Conservation (phyloP, 306 rosid species). For the Malus sylvestris region DNA sequence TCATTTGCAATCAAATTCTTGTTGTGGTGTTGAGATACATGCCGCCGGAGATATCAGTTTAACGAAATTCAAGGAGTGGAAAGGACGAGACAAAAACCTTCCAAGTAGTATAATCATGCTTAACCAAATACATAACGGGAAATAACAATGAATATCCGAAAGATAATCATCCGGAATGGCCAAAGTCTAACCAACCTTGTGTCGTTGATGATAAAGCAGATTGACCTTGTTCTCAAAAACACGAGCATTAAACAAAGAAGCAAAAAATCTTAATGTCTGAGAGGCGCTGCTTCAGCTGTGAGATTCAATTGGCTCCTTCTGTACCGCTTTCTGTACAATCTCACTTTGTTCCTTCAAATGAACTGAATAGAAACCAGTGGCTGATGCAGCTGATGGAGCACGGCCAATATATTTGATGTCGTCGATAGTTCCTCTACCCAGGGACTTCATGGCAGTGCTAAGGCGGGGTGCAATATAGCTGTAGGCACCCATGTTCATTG, state of each 20-base stretch:
- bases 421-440: slow-evolving; percentile 60
- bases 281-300: slow-evolving; percentile 12
- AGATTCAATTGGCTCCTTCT: slow-evolving; percentile 48
- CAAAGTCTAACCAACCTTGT: neutral
- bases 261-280: neutral
- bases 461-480: slow-evolving; percentile 69
- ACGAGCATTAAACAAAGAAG: neutral
- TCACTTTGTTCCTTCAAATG: slow-evolving; percentile 87
- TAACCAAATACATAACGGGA: neutral
- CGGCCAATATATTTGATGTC: slow-evolving; percentile 80
- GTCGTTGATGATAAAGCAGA: neutral
- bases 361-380: slow-evolving; percentile 76
- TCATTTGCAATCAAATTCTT: no score
- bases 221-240: neutral
- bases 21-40: no score
- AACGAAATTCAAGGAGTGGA: no score
- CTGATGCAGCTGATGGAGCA: slow-evolving; percentile 87
- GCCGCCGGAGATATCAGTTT: no score
- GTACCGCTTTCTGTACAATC: slow-evolving; percentile 73
- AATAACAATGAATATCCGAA: neutral
- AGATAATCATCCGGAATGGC: neutral
- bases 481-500: slow-evolving; percentile 97
- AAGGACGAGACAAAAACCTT: neutral
- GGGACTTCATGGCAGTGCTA: slow-evolving; percentile 62
- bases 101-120: neutral